Conservation (phyloP, 768 basidiomycete genomes). For the Clitopilus hobsonii region DNA sequence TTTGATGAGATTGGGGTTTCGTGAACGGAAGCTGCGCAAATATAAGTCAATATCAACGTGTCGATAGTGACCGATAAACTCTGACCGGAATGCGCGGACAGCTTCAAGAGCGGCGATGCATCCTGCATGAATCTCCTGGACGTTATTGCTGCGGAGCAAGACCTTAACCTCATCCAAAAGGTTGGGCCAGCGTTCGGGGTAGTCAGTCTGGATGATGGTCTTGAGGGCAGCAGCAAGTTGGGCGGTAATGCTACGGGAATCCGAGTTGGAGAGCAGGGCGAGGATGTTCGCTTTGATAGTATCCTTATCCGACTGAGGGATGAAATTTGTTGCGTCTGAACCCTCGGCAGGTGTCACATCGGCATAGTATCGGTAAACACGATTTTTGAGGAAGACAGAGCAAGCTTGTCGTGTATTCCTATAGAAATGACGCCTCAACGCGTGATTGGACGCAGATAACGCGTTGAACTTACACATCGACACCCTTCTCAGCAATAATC, state of each 20-base stretch:
- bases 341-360: conserved; percentile 51
- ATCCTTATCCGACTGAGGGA: conserved; percentile 53
- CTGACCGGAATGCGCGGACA: conserved; percentile 70
- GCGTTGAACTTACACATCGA: conserved; percentile 67
- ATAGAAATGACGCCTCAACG: conserved; percentile 4
- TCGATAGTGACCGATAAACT: conserved; percentile 3
- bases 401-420: conserved; percentile 83
- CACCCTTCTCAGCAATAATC: conserved; percentile 74
- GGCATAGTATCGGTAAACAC: conserved; percentile 65
- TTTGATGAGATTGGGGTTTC: conserved; percentile 49
- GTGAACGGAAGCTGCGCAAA: conserved; percentile 54
- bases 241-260: conserved; percentile 62
- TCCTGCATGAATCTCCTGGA: conserved; percentile 76
- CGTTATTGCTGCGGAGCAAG: conserved; percentile 57
- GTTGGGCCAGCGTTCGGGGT: conserved; percentile 71
- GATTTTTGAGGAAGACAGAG: conserved; percentile 88
- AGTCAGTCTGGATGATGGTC: conserved; percentile 70
- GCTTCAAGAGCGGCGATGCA: conserved; percentile 75
- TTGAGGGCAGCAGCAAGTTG: conserved; percentile 76
- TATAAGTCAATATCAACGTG: not conserved
- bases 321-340: conserved; percentile 6
- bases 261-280: conserved; percentile 63
- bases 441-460: conserved; percentile 14
- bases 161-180: conserved; percentile 64
- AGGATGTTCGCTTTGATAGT: conserved; percentile 68